Percentiles rank a stretch among this genome's conserved stretches.
These are phyloP conservation scores for Sclerotinia minor DNA, from an alignment of 2,329 filamentous ascomycete genomes.

Conservation along the genomic window DNA sequence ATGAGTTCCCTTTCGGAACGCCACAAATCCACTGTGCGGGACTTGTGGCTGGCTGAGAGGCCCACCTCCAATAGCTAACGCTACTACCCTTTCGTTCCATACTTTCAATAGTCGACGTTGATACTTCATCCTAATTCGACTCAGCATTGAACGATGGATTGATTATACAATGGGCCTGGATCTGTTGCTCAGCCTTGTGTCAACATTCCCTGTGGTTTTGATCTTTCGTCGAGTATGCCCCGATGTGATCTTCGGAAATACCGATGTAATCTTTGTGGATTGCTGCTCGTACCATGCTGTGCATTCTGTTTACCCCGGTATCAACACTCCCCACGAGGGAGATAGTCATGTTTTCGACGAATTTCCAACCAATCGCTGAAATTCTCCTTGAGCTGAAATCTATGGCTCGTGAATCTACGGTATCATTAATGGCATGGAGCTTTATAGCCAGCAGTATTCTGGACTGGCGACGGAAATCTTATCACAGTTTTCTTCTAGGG, in stretches of 20 bases:
- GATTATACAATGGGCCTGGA: not conserved
- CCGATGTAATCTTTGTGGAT: not conserved
- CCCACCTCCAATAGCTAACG: not conserved
- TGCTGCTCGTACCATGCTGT: not conserved
- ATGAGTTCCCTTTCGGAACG: not conserved
- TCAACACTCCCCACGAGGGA: not conserved
- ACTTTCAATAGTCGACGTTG: not conserved
- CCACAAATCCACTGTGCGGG: not conserved
- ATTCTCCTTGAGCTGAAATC: not conserved
- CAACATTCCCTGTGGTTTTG: not conserved
- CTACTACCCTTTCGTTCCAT: constrained; percentile 12
- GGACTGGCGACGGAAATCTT: not conserved
- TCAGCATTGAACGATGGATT: not conserved
- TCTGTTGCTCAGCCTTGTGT: constrained; percentile 8
- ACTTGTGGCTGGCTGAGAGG: not conserved
- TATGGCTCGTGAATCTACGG: not conserved
- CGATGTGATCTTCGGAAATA: not conserved
- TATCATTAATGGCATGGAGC: not conserved
- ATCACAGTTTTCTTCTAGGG: not conserved
- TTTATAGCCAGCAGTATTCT: not conserved
- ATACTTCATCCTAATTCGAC: not conserved
- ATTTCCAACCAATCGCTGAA: not conserved
- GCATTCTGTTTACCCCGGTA: not conserved
- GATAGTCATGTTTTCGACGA: not conserved
- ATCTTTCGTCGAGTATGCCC: too few species aligned